phyloP scores from a whole-genome alignment of 192 early-diverging fungal species.

The Umbelopsis isabellina region DNA sequence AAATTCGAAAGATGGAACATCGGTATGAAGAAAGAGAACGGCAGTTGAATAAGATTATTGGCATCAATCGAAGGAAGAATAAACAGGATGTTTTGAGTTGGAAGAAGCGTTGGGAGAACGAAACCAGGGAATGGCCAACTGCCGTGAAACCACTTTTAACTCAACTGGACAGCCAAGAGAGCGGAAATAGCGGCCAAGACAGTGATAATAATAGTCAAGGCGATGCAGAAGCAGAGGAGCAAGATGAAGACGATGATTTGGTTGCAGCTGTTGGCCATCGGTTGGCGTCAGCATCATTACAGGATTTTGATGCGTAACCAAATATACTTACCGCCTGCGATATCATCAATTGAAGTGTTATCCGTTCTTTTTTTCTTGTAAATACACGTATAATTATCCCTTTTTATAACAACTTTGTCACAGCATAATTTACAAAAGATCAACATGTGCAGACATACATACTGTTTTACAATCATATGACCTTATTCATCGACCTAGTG shows the following conservation, averaged over 20 bases:
- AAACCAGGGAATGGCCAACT: not conserved
- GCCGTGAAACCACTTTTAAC: not conserved
- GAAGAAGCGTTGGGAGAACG: slow-evolving; percentile 14
- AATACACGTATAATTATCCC: too few relatives aligned
- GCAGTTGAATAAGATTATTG: slow-evolving; percentile 5
- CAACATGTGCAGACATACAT: too few relatives aligned
- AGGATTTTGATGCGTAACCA: too few relatives aligned
- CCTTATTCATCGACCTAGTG: too few relatives aligned
- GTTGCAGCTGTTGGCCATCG: not conserved
- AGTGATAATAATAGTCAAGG: not conserved
- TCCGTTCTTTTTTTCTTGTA: too few relatives aligned
- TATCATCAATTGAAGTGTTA: too few relatives aligned
- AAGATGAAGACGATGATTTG: not conserved
- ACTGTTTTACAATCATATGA: too few relatives aligned
- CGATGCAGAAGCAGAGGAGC: not conserved
- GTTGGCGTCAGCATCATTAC: too few relatives aligned
- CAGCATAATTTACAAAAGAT: too few relatives aligned
- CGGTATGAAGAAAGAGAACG: slow-evolving; percentile 13
- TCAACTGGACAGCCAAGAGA: not conserved
- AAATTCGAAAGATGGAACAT: slow-evolving; percentile 10
- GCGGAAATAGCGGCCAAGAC: not conserved
- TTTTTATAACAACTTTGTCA: too few relatives aligned
- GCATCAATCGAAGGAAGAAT: not conserved
- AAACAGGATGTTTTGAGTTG: not conserved
- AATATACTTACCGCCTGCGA: too few relatives aligned